Evolutionary conservation across 192 early-diverging fungal genomes (phyloP), one percentile per base, ranked within the genome.

Genomic region (Umbelopsis sp.): DNA sequence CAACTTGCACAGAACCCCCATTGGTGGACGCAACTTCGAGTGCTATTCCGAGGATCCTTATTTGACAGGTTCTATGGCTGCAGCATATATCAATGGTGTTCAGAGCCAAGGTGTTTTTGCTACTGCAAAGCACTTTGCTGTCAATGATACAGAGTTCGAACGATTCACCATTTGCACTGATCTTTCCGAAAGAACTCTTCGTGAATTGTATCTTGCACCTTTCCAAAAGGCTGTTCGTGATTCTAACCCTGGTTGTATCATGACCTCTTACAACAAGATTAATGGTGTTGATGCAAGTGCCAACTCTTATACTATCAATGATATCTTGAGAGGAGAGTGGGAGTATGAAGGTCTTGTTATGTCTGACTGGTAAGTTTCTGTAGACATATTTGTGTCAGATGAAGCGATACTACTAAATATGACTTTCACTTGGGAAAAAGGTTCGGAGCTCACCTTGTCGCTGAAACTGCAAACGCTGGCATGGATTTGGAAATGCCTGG

Each of bases 111-210:
- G 88, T 1, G 84, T 89, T 0, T 84, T 83, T 0, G 86, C 83
- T 10, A 83, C 82, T 43, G 74, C 84, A 68, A 89, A 89, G 82
- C 85, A 86, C 69, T 89, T 86, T 80, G 82, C 86, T 26, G 81
- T 80, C 41, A 86, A 89, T 73, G 52, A 50, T 22, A 43, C 69
- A 24, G 69, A 50, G n/a, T 70, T n/a, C 14, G 20, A 70, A 17
- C 36, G 69, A 3, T 49, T 29, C 16, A 45, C 36, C 25, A 67
- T 67, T n/a, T 45, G 45, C 41, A 24, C 45, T 9, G 66, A 67
- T 62, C 10, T 62, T 20, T 8, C 1, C 21, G 66, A 47, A 14
- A 21, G 49, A 26, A 20, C 69, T 53, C 25, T 70, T 41, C 66
- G 66, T n/a, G 45, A 68, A 17, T 6, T 68, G 22, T 68, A 49